These are phyloP conservation scores for Mycena haematopus DNA, from an alignment of 768 basidiomycete species.

Conservation along the genomic window DNA sequence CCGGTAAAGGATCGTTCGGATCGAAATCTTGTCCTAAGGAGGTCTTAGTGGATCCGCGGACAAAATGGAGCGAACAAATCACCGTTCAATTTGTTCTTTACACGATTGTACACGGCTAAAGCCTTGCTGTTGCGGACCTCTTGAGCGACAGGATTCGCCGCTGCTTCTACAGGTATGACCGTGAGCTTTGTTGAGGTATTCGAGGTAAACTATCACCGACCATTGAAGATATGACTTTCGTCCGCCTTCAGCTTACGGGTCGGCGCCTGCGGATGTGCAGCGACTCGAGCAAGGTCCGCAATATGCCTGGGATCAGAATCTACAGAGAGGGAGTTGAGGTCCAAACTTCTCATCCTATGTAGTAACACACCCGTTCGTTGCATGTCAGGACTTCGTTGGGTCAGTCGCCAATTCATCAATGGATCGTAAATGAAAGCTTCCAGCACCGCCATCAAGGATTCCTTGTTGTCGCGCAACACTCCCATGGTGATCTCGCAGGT, in stretches of 20 bases:
- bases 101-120: conserved; percentile 90
- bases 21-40: conserved; percentile 89
- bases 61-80: conserved; percentile 26
- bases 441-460: conserved; percentile 98
- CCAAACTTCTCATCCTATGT: not conserved
- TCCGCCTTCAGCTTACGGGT: conserved; percentile 86
- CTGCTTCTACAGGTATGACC: conserved; percentile 39
- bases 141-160: conserved; percentile 64
- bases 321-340: conserved; percentile 28
- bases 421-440: conserved; percentile 99
- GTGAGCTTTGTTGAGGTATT: not conserved
- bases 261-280: conserved; percentile 80
- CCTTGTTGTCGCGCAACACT: conserved; percentile 95
- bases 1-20: conserved; percentile 73
- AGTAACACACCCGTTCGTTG: conserved; percentile 61
- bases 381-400: conserved; percentile 81
- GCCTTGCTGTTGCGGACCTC: conserved; percentile 94
- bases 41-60: not conserved
- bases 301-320: conserved; percentile 60
- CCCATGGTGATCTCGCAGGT: conserved; percentile 99
- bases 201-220: conserved; percentile 46
- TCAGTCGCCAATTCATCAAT: conserved; percentile 94
- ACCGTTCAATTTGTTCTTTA: conserved; percentile 95
- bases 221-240: conserved; percentile 93
- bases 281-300: conserved; percentile 68